A percentile compares a stretch with the other conserved stretches of the same genome.
These are phyloP conservation scores for Scedosporium dehoogii DNA, from an alignment of 2,329 filamentous ascomycete genomes.

Conservation along the genomic window DNA sequence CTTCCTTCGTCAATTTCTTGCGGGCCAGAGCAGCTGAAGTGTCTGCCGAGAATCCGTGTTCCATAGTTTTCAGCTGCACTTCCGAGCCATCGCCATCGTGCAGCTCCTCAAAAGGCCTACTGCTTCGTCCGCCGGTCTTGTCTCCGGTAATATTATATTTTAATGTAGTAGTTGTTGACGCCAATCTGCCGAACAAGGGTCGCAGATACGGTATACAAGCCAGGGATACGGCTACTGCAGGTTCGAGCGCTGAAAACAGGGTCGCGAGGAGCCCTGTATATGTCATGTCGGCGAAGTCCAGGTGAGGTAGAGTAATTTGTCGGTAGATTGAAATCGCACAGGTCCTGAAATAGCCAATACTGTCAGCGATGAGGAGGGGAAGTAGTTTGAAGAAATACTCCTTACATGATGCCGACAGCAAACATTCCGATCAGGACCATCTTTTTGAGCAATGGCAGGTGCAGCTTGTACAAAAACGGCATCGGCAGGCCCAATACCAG, in stretches of 20 bases:
- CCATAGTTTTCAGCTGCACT: background rate
- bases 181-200: slow-evolving; percentile 21
- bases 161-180: background rate
- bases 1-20: background rate
- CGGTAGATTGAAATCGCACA: slow-evolving; percentile 25
- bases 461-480: slow-evolving; percentile 20
- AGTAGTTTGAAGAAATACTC: background rate
- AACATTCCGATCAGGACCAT: slow-evolving; percentile 20
- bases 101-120: background rate
- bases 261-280: slow-evolving; percentile 20
- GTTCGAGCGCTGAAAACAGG: slow-evolving; percentile 27
- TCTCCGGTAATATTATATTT: slow-evolving; percentile 1
- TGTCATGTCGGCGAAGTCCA: slow-evolving; percentile 8
- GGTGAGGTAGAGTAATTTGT: slow-evolving; percentile 11
- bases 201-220: slow-evolving; percentile 30
- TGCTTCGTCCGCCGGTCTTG: background rate
- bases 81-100: background rate
- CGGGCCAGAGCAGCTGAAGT: background rate
- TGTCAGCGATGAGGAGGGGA: background rate
- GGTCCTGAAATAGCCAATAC: slow-evolving; percentile 15
- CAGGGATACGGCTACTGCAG: slow-evolving; percentile 25
- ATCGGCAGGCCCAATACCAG: slow-evolving; percentile 20
- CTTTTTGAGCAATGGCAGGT: slow-evolving; percentile 20
- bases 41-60: background rate
- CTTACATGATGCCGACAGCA: slow-evolving; percentile 23